These are phyloP conservation scores for Selaginella tamariscina DNA, from an alignment of 75 land plant species.

Conservation along the genomic window DNA sequence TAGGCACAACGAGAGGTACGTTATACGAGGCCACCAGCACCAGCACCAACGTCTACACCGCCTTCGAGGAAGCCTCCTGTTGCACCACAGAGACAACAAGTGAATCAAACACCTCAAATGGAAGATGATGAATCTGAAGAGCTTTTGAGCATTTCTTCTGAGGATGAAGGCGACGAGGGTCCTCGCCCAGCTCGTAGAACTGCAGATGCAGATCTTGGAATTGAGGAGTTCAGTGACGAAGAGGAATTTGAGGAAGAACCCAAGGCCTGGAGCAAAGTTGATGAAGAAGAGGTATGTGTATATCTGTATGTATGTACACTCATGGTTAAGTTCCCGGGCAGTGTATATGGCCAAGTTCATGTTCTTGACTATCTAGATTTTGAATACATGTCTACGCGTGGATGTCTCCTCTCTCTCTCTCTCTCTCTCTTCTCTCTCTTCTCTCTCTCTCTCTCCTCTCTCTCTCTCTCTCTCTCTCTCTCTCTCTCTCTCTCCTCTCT, in stretches of 20 bases:
- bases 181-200: neutral
- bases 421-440: too few species aligned
- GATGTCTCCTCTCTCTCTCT: too few species aligned
- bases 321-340: neutral
- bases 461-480: too few species aligned
- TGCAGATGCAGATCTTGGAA: conserved; percentile 29
- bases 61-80: conserved; percentile 12
- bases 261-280: conserved; percentile 3
- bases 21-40: neutral
- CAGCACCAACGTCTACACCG: conserved; percentile 9
- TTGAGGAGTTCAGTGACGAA: conserved; percentile 10
- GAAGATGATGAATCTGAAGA: conserved; percentile 95
- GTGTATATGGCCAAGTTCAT: too few species aligned
- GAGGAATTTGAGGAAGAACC: conserved; percentile 15
- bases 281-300: conserved; percentile 55
- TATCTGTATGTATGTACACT: neutral
- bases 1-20: neutral
- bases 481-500: too few species aligned
- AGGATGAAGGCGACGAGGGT: conserved; percentile 46
- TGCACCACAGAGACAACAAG: neutral
- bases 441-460: too few species aligned
- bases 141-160: conserved; percentile 85
- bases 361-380: too few species aligned
- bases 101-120: neutral
- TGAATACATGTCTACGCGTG: too few species aligned